phyloP scores from a whole-genome alignment of 768 basidiomycete species.

The Galerina marginata region DNA sequence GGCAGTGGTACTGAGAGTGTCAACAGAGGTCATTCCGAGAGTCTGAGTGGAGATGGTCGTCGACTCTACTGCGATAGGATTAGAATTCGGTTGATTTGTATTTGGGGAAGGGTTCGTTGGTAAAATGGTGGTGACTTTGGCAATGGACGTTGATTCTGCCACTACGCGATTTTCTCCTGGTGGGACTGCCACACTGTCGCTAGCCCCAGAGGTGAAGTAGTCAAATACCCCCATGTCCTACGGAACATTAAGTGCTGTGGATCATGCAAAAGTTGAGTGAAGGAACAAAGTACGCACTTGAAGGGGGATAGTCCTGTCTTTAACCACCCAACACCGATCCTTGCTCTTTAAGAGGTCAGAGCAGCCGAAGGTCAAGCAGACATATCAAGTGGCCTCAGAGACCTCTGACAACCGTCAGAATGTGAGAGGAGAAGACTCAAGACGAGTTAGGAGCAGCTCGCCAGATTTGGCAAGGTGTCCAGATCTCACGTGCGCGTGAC shows the following conservation, averaged over 20 bases:
- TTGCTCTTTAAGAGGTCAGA: no score
- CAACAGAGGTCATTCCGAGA: not conserved
- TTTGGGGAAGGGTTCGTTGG: not conserved
- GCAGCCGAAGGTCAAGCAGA: not conserved
- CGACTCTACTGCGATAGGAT: not conserved
- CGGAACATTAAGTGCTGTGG: no score
- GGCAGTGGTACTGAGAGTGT: not conserved
- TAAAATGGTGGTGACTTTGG: not conserved
- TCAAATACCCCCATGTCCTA: slow-evolving; percentile 18
- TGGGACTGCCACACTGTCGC: not conserved
- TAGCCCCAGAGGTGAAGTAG: slow-evolving; percentile 13
- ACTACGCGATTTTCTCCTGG: not conserved
- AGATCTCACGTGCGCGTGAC: no score
- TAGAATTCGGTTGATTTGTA: no score
- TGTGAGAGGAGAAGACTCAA: no score
- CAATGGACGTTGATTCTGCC: not conserved
- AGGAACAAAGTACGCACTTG: no score
- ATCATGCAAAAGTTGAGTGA: no score
- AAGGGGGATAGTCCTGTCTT: no score
- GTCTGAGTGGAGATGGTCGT: not conserved
- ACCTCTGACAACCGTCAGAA: no score
- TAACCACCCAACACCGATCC: no score
- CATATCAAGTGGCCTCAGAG: slow-evolving; percentile 12
- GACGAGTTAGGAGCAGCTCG: no score
- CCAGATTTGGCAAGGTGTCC: no score